Evolutionary conservation across 2,329 filamentous ascomycete species (phyloP), one percentile per base, ranked within the genome.

Genomic region (Hypoxylon rubiginosum): DNA sequence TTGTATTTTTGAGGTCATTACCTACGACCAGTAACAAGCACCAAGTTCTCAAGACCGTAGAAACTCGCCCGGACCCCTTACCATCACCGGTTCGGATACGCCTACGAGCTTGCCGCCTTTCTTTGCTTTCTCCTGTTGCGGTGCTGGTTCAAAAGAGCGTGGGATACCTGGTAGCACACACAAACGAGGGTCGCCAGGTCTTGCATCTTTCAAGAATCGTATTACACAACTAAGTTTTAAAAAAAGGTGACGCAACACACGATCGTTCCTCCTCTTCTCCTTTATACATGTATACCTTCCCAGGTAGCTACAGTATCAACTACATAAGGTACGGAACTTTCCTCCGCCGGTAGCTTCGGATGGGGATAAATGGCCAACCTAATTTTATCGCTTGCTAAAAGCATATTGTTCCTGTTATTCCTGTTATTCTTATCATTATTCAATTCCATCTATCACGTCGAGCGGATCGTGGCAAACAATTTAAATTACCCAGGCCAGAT

Each of bases 241-340:
- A 24, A 10, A 17, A 49, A 46, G 43, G 36, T 50, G 30, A 49
- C 34, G 49, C 58, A 52, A 54, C 32, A 46, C 45, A 21, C 13
- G 19, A 11, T 26, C 30, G 1, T 24, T 41, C 19, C 26, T 57
- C 45, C 39, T 11, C 39, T 4, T 43, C 5, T 7, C 17, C 26
- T 62, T 53, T 59, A 64, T 67, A 62, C 46, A 24, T 26, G 15
- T 28, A 11, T 45, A 62, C 43, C 30, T 43, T 15, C 3, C 7
- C 49, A n/a, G n/a, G n/a, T n/a, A n/a, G n/a, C n/a, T n/a, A n/a
- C n/a, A n/a, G n/a, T n/a, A n/a, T n/a, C n/a, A n/a, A n/a, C n/a
- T n/a, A n/a, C n/a, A n/a, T n/a, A n/a, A n/a, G n/a, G n/a, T 11
- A 54, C 62, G 62, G 67, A 65, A 56, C 51, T 26, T 43, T 45